Conservation (phyloP, 2,329 filamentous ascomycete species). For the Talaromyces sp. region DNA sequence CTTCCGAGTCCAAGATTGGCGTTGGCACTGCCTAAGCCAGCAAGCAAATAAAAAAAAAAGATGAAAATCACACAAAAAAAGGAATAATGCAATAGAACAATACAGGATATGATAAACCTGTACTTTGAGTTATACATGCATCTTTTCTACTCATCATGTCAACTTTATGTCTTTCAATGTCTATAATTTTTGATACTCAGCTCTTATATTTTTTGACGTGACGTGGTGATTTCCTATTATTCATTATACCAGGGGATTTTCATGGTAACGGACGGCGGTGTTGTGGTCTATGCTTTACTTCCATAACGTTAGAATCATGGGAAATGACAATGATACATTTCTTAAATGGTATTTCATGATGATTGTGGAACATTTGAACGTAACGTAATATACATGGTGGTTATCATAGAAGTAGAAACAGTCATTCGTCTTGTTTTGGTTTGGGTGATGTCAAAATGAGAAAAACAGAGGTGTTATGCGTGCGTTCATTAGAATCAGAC, state of each 20-base stretch:
- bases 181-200: constrained; percentile 3
- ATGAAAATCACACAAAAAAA: neutral
- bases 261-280: constrained; percentile 4
- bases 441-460: neutral
- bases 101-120: neutral
- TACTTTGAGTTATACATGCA: constrained; percentile 1
- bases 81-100: neutral
- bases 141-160: neutral
- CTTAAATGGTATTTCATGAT: neutral
- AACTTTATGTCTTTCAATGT: neutral
- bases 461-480: constrained; percentile 3
- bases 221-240: neutral
- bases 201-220: neutral
- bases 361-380: neutral
- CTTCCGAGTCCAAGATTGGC: constrained; percentile 32
- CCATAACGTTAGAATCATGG: neutral
- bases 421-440: neutral
- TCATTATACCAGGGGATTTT: constrained; percentile 4
- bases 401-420: neutral
- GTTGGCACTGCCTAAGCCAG: constrained; percentile 27
- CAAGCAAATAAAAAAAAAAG: constrained; percentile 17
- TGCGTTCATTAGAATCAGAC: neutral
- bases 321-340: neutral
- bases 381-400: neutral
- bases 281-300: neutral